Conservation (phyloP, 805 yeast genomes). For the Wickerhamomyces alni region DNA sequence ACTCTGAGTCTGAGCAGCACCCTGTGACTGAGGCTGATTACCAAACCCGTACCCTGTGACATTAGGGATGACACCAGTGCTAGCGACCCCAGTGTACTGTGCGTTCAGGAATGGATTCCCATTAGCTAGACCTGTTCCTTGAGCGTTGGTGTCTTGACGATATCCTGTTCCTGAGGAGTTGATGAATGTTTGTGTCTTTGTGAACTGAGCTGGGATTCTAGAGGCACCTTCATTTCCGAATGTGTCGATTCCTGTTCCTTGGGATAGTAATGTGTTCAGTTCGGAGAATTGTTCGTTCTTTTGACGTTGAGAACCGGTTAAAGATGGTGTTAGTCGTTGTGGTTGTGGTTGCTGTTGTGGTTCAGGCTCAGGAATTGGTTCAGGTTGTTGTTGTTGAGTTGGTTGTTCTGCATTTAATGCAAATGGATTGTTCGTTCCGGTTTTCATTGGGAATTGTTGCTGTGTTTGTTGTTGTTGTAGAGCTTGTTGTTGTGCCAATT, state of each 20-base stretch:
- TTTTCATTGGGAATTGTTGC: slow-evolving; percentile 47
- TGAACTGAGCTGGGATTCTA: slow-evolving; percentile 90
- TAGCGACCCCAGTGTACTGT: slow-evolving; percentile 70
- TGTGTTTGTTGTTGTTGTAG: slow-evolving; percentile 30
- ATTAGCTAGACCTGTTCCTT: slow-evolving; percentile 3
- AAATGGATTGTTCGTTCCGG: slow-evolving; percentile 74
- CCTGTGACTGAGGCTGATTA: slow-evolving; percentile 39
- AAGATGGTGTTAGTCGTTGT: slow-evolving; percentile 35
- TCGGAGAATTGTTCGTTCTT: slow-evolving; percentile 60
- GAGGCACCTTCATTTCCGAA: slow-evolving; percentile 83
- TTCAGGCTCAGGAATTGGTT: slow-evolving; percentile 22
- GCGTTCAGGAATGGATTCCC: slow-evolving; percentile 43
- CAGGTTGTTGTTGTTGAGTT: slow-evolving; percentile 22
- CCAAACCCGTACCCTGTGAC: slow-evolving; percentile 96
- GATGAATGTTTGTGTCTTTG: slow-evolving; percentile 72
- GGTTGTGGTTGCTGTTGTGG: slow-evolving; percentile 21
- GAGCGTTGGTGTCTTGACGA: slow-evolving; percentile 26
- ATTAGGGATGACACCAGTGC: slow-evolving; percentile 65
- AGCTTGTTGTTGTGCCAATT: slow-evolving; percentile 26
- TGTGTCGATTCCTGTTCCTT: slow-evolving; percentile 90
- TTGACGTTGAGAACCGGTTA: slow-evolving; percentile 49
- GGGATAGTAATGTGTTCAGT: slow-evolving; percentile 70
- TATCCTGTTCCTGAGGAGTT: slow-evolving; percentile 84
- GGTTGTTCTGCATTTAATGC: too few species aligned
- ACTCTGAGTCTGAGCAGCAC: slow-evolving; percentile 12